These are phyloP conservation scores for Teunomyces gatunensis DNA, from an alignment of 805 yeast genomes.

Conservation along the genomic window DNA sequence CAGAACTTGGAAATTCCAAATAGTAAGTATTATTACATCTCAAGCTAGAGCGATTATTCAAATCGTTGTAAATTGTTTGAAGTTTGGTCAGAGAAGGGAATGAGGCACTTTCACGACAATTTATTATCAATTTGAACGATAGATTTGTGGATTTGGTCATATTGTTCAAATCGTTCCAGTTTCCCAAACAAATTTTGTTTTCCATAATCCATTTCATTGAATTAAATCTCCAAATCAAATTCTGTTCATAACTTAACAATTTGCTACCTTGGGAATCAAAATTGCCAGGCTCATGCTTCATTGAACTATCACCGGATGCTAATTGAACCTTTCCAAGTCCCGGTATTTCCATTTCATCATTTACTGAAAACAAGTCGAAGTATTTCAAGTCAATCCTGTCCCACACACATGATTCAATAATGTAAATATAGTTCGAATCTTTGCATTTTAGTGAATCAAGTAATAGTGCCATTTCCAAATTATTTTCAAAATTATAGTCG, in stretches of 20 bases:
- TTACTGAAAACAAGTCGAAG: slow-evolving; percentile 1
- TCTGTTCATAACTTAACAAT: slow-evolving; percentile 31
- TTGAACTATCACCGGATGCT: not conserved
- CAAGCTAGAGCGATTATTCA: slow-evolving; percentile 2
- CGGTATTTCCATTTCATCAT: not conserved
- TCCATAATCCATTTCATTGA: slow-evolving; percentile 25
- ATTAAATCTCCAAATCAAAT: slow-evolving; percentile 32
- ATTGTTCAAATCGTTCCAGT: slow-evolving; percentile 26
- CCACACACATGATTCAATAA: slow-evolving; percentile 16
- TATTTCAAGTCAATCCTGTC: not conserved
- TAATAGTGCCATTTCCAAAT: slow-evolving; percentile 9
- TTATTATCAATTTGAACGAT: slow-evolving; percentile 16
- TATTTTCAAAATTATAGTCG: slow-evolving; percentile 18
- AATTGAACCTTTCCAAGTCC: not conserved
- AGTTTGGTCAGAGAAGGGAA: slow-evolving; percentile 15
- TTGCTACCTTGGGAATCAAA: slow-evolving; percentile 11
- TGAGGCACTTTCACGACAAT: slow-evolving; percentile 19
- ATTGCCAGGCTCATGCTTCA: not conserved
- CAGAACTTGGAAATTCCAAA: slow-evolving; percentile 35
- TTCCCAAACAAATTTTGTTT: slow-evolving; percentile 31
- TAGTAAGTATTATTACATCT: slow-evolving; percentile 13
- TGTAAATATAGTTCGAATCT: slow-evolving; percentile 13
- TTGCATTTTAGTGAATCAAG: slow-evolving; percentile 17
- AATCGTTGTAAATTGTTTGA: slow-evolving; percentile 9
- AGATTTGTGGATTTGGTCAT: slow-evolving; percentile 7